phyloP scores from a whole-genome alignment of 768 basidiomycete genomes.

The Lentinus tigrinus region DNA sequence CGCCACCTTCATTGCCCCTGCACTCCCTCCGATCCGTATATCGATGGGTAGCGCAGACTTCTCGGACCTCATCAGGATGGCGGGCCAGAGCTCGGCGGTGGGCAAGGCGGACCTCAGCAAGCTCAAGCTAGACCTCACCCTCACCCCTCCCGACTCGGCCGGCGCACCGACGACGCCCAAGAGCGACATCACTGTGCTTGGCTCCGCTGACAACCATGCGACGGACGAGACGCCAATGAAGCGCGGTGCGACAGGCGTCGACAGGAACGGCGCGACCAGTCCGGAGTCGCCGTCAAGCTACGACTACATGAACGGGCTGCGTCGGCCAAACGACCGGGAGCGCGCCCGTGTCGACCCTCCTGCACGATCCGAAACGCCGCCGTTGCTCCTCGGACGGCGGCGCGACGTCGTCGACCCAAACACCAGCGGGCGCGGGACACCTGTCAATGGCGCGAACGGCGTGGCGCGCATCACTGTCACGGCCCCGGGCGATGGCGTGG shows the following conservation, averaged over 20 bases:
- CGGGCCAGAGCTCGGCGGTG: constrained; percentile 39
- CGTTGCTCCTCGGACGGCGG: not conserved
- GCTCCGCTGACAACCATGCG: not conserved
- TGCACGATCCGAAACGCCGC: constrained; percentile 3
- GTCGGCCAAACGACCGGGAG: constrained; percentile 8
- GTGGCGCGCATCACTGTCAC: constrained; percentile 45
- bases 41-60: constrained; percentile 85
- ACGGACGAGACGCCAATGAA: constrained; percentile 25
- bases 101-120: constrained; percentile 20
- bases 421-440: not conserved
- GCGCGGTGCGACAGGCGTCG: not conserved
- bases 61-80: constrained; percentile 63
- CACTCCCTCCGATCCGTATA: constrained; percentile 88
- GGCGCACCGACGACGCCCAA: constrained; percentile 22
- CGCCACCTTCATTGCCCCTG: constrained; percentile 82
- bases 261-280: constrained; percentile 4
- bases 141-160: constrained; percentile 14
- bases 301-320: constrained; percentile 19
- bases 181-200: constrained; percentile 23
- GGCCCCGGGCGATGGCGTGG: constrained; percentile 43
- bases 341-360: constrained; percentile 1
- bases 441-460: not conserved
- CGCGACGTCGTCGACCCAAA: constrained; percentile 8
- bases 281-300: constrained; percentile 25
- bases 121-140: constrained; percentile 15